These are phyloP conservation scores for Sporisorium scitamineum DNA, from an alignment of 1,284 basidiomycete species.

Conservation along the genomic window DNA sequence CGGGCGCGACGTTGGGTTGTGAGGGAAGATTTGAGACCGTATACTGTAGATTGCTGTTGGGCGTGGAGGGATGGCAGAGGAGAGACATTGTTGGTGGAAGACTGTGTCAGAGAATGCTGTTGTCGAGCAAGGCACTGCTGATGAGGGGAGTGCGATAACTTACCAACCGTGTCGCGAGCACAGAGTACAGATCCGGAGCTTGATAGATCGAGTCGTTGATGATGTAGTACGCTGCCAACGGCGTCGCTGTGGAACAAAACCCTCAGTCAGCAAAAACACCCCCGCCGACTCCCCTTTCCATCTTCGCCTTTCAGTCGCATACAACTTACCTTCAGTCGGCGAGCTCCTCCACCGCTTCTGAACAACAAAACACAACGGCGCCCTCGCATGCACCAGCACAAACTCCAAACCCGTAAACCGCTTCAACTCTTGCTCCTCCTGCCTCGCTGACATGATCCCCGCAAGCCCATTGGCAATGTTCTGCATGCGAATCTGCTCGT, in stretches of 20 bases:
- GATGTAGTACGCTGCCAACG: conserved; percentile 62
- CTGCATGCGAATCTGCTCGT: conserved; percentile 68
- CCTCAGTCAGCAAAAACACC: no score
- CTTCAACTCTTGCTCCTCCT: conserved; percentile 56
- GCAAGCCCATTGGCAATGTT: conserved; percentile 52
- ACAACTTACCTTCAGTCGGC: conserved; percentile 22
- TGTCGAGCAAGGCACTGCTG: no score
- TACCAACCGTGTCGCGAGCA: conserved; percentile 52
- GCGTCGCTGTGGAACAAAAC: conserved; percentile 18
- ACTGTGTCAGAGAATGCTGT: background rate
- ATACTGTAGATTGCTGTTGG: conserved; percentile 58
- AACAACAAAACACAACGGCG: conserved; percentile 58
- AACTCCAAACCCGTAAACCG: conserved; percentile 64
- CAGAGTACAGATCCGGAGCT: conserved; percentile 62
- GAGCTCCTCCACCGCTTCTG: conserved; percentile 55
- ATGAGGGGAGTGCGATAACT: no score
- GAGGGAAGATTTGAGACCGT: conserved; percentile 47
- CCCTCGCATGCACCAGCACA: conserved; percentile 53
- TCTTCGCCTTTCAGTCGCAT: no score
- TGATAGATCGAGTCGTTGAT: conserved; percentile 62
- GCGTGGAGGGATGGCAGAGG: background rate
- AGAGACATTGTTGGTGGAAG: background rate
- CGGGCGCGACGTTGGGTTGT: conserved; percentile 40
- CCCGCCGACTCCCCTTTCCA: no score
- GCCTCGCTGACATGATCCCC: conserved; percentile 13